A percentile compares a stretch with the other conserved stretches of the same genome.
Conservation (phyloP, 352 stramenopile genomes). For the Phytopythium mirpurense region DNA sequence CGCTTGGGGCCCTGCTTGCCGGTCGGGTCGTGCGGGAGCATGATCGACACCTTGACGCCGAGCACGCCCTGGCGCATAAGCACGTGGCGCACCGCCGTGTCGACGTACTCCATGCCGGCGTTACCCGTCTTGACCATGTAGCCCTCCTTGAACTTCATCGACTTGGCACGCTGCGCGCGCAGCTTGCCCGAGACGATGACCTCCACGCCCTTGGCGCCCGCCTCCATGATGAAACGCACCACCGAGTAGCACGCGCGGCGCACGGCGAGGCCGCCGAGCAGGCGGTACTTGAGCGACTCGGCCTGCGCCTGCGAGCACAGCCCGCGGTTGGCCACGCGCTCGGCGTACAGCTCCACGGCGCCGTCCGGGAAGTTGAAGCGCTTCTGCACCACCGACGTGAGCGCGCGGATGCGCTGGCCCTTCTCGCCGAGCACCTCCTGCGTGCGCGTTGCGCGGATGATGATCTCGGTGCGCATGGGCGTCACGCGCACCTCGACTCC, state of each 20-base stretch:
- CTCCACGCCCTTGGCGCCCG: conserved; percentile 98
- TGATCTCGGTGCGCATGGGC: conserved; percentile 99
- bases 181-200: conserved; percentile 99
- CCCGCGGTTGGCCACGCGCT: conserved; percentile 97
- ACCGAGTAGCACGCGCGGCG: conserved; percentile 99
- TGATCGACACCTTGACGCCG: conserved; percentile 99
- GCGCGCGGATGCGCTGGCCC: conserved; percentile 98
- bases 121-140: conserved; percentile 99
- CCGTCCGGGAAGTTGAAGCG: conserved; percentile 95
- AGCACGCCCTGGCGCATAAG: conserved; percentile 99
- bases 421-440: conserved; percentile 99
- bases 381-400: conserved; percentile 99
- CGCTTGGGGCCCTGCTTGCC: conserved; percentile 97
- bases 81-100: conserved; percentile 98
- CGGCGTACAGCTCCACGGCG: conserved; percentile 97
- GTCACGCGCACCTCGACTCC: conserved; percentile 98
- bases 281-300: conserved; percentile 99
- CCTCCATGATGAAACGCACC: conserved; percentile 99
- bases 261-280: conserved; percentile 97
- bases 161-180: conserved; percentile 98
- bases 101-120: conserved; percentile 97
- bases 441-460: conserved; percentile 98
- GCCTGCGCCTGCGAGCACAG: conserved; percentile 98
- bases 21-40: conserved; percentile 98
- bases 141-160: conserved; percentile 99